Conservation (phyloP, 2,329 filamentous ascomycete species). For the Botrytis fragariae region DNA sequence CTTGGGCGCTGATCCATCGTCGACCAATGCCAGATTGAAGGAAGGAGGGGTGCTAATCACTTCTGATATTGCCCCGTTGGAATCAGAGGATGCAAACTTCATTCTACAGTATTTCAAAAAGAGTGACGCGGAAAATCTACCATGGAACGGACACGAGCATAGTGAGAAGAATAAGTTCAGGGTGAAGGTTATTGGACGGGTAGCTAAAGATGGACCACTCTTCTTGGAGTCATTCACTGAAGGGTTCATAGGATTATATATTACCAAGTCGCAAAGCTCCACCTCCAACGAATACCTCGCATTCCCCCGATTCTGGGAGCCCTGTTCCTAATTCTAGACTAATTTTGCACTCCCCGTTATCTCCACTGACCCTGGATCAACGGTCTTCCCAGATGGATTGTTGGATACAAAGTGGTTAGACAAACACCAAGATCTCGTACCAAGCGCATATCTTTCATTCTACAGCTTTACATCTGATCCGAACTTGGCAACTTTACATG, state of each 20-base stretch:
- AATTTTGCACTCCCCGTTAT: slow-evolving; percentile 85
- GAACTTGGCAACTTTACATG: slow-evolving; percentile 71
- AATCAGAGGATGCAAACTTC: slow-evolving; percentile 61
- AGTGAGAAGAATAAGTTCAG: slow-evolving; percentile 57
- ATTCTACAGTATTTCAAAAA: slow-evolving; percentile 65
- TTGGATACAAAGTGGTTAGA: slow-evolving; percentile 78
- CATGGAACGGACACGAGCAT: slow-evolving; percentile 63
- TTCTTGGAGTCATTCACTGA: slow-evolving; percentile 33
- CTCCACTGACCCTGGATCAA: slow-evolving; percentile 78
- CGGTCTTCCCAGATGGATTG: slow-evolving; percentile 85
- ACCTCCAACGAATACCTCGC: slow-evolving; percentile 40
- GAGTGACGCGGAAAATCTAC: slow-evolving; percentile 60
- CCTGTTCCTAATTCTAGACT: slow-evolving; percentile 45
- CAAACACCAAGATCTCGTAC: slow-evolving; percentile 84
- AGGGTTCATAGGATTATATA: slow-evolving; percentile 46
- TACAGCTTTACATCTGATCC: slow-evolving; percentile 73
- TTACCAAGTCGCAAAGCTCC: slow-evolving; percentile 57
- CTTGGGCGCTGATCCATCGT: slow-evolving; percentile 52
- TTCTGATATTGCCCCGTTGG: slow-evolving; percentile 68
- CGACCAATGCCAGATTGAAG: slow-evolving; percentile 32
- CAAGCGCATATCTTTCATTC: slow-evolving; percentile 77
- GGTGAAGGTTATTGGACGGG: slow-evolving; percentile 74
- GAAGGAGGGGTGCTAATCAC: slow-evolving; percentile 54
- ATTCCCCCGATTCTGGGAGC: slow-evolving; percentile 43
- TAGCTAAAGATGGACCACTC: slow-evolving; percentile 47